Conservation (phyloP, 2,329 filamentous ascomycete genomes). For the Pseudogymnoascus sp. region DNA sequence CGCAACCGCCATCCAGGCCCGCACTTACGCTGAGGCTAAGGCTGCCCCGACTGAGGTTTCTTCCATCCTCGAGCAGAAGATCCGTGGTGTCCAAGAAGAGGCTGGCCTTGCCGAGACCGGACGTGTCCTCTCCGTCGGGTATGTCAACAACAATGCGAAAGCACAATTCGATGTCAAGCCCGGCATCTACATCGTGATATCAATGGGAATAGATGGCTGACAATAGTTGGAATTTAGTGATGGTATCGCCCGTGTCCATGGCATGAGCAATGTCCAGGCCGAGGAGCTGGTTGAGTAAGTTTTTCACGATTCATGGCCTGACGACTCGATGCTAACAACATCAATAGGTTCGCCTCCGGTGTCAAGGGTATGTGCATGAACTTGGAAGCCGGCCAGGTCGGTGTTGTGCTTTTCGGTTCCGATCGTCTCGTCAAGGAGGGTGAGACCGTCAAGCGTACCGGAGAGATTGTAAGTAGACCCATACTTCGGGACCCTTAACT, state of each 20-base stretch:
- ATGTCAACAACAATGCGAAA: conserved; percentile 42
- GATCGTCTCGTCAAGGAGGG: conserved; percentile 99
- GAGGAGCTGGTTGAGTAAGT: conserved; percentile 99
- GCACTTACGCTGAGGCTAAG: conserved; percentile 92
- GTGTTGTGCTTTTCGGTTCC: conserved; percentile 99
- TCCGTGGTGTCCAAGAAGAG: conserved; percentile 97
- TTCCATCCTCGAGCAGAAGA: conserved; percentile 98
- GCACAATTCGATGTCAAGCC: neutral
- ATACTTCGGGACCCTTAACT: neutral
- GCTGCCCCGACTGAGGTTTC: conserved; percentile 96
- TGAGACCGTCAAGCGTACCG: conserved; percentile 99
- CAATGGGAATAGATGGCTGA: conserved; percentile 16
- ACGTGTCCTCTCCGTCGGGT: conserved; percentile 97
- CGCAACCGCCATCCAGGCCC: conserved; percentile 62
- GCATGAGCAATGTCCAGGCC: conserved; percentile 99
- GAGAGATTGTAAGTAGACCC: conserved; percentile 76
- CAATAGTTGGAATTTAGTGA: conserved; percentile 57
- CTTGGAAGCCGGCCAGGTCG: conserved; percentile 99
- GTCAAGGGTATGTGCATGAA: conserved; percentile 99
- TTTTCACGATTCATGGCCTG: conserved; percentile 17
- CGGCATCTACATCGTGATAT: conserved; percentile 2
- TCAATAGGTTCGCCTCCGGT: conserved; percentile 85
- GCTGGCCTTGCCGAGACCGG: conserved; percentile 94
- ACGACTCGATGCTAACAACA: conserved; percentile 23
- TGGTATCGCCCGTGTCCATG: conserved; percentile 99